Conservation (phyloP, 2,329 filamentous ascomycete genomes). For the Apiospora aurea region DNA sequence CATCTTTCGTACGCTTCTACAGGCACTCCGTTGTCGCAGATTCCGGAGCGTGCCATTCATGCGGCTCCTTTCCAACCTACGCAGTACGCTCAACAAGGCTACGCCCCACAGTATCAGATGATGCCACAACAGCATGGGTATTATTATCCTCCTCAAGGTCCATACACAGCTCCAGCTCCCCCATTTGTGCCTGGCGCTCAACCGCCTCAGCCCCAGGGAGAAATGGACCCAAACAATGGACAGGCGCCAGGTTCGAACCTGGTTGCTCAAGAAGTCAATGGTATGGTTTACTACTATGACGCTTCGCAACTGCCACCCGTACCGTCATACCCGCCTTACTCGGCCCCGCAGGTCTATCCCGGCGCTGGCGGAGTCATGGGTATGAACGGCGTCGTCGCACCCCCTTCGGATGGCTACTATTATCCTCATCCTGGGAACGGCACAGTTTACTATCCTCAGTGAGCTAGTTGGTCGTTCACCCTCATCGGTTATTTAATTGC, state of each 20-base stretch:
- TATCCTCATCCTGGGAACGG: constrained; percentile 64
- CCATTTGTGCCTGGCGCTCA: constrained; percentile 63
- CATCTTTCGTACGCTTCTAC: constrained; percentile 74
- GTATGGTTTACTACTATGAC: constrained; percentile 96
- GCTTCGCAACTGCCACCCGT: constrained; percentile 72
- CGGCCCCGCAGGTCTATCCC: constrained; percentile 58
- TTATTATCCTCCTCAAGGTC: constrained; percentile 69
- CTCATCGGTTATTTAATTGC: constrained; percentile 8
- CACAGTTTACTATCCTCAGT: constrained; percentile 69
- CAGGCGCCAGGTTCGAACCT: constrained; percentile 64
- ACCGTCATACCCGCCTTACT: constrained; percentile 55
- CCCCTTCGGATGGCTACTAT: constrained; percentile 73
- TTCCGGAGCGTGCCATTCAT: constrained; percentile 90
- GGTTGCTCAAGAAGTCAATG: constrained; percentile 87
- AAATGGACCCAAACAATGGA: constrained; percentile 47
- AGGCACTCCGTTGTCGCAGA: constrained; percentile 86
- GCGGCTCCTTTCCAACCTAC: constrained; percentile 88
- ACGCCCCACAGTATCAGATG: constrained; percentile 65
- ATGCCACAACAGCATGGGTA: constrained; percentile 65
- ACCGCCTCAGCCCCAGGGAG: constrained; percentile 47
- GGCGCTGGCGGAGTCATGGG: constrained; percentile 62
- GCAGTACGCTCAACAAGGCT: constrained; percentile 65
- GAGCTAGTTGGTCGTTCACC: constrained; percentile 37
- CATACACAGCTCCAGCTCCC: constrained; percentile 55
- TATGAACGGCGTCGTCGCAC: constrained; percentile 83